Base-by-base conservation (phyloP, 345 rosid species). In the Erysimum cheiranthoides region DNA sequence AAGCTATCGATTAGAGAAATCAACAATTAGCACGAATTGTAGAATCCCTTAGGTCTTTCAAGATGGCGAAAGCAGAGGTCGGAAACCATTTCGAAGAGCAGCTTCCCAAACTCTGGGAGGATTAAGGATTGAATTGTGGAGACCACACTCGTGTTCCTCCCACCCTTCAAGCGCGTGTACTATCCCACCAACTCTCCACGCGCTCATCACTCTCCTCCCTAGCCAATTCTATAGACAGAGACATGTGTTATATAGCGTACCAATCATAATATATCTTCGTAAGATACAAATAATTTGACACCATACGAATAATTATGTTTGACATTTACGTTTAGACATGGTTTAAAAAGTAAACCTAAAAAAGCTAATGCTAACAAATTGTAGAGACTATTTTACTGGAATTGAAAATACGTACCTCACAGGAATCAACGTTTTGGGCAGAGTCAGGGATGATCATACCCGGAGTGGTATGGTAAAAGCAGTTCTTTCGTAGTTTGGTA, bases 131-230 rank as follows among this genome's bases (percentile, higher is more conserved):
- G 86, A 79, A 59, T 32, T 8, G 69, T 78, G 8, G 3, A 58
- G 69, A n/a, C 97, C 91, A 6, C 87, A 87, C 46, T 91, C 94
- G 14, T 89, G 79, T 75, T 84, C 94, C 14, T 79, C 56, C 90
- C 87, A 86, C 38, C 79, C 86, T 78, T 91, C 92, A 28, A 86
- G 58, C 3, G 85, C 88, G 36, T 91, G 97, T 59, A 89, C 81
- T 40, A 91, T 85, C 30, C 89, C 90, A 4, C 86, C 93, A 17
- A 78, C 49, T 6, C 88, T 78, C 87, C 97, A 87, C 10, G 94
- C 90, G 46, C 91, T 91, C 89, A 91, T 87, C 85, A 82, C 92
- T 59, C 92, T 86, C 77, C 94, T 85, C 35, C 88, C 89, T 68
- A 89, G 36, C 94, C 93, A 91, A 65, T 87, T 89, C 91, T 91